Base-by-base conservation (phyloP, 371 early-diverging fungal genomes). In the Saksenaea vasiformis region DNA sequence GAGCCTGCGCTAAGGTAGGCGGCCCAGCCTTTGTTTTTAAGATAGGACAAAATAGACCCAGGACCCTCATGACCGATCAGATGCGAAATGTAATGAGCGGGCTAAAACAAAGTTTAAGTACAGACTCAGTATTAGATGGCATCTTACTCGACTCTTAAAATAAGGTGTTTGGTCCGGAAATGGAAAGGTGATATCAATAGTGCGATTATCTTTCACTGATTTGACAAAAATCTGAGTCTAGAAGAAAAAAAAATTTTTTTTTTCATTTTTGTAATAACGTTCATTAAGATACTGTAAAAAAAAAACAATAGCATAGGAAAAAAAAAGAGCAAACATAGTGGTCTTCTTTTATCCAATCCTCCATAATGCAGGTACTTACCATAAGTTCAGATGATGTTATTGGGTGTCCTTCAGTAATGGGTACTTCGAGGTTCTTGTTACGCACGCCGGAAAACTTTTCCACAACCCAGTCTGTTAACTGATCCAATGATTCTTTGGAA, bases 1-100 rank as follows among this genome's bases (percentile, higher is more conserved):
- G 79, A 68, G 4, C 93, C 91, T 0, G 91, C 87, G n/a, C 78
- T 82, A 56, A 95, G 67, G 47, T 78, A 77, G 39, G 88, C 88
- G 0, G 94, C 97, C 96, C 95, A 97, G n/a, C 73, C 93, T 59
- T 89, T 90, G 71, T 86, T 81, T 70, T 95, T 95, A 51, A 98
- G 73, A 47, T 82, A 73, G 1, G 94, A 91, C 35, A 96, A 77
- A 31, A 96, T 81, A 0, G 95, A 94, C 0, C 97, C 97, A 24
- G 85, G 80, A 9, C 90, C 90, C 69, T 93, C 92, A 62, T 93
- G 92, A n/a, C 91, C 93, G 54, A 91, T 84, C 15, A 93, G 77
- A 61, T 90, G 89, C 9, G 88, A 80, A 17, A 93, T 61, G 59
- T 92, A 93, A 17, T 79, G 72, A 5, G 77, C 78, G 58, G 94